Percentiles rank a stretch among this genome's conserved stretches.
These are phyloP conservation scores for Ceratocystis papillata DNA, from an alignment of 2,329 filamentous ascomycete genomes.

Conservation along the genomic window DNA sequence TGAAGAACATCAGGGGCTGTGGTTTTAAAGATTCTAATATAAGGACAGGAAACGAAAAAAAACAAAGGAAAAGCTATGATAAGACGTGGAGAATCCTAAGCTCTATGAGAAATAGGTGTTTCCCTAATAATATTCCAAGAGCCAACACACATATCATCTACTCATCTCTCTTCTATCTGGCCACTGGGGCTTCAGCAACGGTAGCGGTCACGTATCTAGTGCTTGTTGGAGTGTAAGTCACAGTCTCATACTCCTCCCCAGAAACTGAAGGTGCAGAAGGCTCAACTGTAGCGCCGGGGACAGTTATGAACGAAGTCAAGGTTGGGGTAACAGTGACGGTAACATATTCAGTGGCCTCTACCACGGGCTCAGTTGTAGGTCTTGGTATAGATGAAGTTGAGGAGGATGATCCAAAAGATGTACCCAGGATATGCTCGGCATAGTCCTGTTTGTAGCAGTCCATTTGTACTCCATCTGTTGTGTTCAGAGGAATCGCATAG, in stretches of 20 bases:
- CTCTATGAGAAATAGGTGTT: too few species aligned
- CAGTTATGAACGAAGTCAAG: conserved; percentile 18
- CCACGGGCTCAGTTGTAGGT: not conserved
- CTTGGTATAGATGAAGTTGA: not conserved
- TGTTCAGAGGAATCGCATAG: conserved; percentile 45
- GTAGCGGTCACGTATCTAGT: conserved; percentile 13
- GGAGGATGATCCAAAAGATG: not conserved
- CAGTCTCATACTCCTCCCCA: conserved; percentile 1
- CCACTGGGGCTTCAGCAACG: not conserved
- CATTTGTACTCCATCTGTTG: conserved; percentile 38
- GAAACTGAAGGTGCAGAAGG: not conserved
- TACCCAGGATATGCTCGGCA: conserved; percentile 37
- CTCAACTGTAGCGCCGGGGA: not conserved
- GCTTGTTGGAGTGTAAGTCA: conserved; percentile 10
- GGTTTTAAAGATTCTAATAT: too few species aligned
- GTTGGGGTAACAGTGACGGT: conserved; percentile 24
- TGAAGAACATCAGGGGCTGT: too few species aligned
- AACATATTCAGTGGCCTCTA: conserved; percentile 1
- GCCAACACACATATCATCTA: too few species aligned
- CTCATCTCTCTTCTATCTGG: not conserved
- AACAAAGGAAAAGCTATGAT: too few species aligned
- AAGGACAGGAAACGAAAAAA: too few species aligned
- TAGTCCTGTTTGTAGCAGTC: conserved; percentile 37
- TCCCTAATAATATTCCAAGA: too few species aligned
- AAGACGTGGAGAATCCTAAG: too few species aligned